Evolutionary conservation across 768 basidiomycete species (phyloP).

Genomic region (Cystofilobasidium capitatum): DNA sequence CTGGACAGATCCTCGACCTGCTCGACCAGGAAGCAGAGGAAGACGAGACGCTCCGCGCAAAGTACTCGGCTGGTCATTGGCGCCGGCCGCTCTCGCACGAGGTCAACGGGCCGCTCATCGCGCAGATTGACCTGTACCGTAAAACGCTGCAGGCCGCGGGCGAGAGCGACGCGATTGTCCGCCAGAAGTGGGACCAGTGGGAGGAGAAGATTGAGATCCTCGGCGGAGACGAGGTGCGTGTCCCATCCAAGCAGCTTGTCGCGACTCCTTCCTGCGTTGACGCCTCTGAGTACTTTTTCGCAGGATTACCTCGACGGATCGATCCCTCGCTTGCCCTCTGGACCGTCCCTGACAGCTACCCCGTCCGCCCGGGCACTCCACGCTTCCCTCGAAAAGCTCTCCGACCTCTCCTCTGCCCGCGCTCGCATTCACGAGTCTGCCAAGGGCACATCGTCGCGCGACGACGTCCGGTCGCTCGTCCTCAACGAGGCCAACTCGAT

Average conservation of each 20-base stretch:
- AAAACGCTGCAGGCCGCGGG: slow-evolving; percentile 61
- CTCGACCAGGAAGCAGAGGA: slow-evolving; percentile 75
- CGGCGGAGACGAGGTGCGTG: slow-evolving; percentile 53
- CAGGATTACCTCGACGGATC: slow-evolving; percentile 39
- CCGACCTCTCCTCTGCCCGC: slow-evolving; percentile 57
- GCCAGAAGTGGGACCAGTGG: slow-evolving; percentile 84
- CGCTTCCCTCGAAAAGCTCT: slow-evolving; percentile 65
- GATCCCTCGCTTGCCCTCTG: slow-evolving; percentile 41
- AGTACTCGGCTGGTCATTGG: slow-evolving; percentile 30
- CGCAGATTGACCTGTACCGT: slow-evolving; percentile 62
- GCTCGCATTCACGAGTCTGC: slow-evolving; percentile 57
- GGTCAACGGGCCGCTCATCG: slow-evolving; percentile 63
- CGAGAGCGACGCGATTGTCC: slow-evolving; percentile 64
- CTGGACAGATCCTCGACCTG: slow-evolving; percentile 68
- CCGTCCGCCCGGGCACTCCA: slow-evolving; percentile 55
- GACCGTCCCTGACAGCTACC: slow-evolving; percentile 34
- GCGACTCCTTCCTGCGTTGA: neutral
- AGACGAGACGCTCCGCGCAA: slow-evolving; percentile 39
- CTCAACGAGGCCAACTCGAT: slow-evolving; percentile 57
- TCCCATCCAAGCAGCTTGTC: neutral
- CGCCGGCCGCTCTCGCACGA: slow-evolving; percentile 61
- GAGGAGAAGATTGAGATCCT: slow-evolving; percentile 60
- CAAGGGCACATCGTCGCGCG: slow-evolving; percentile 51
- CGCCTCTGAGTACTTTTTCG: slow-evolving; percentile 15
- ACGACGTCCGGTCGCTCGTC: slow-evolving; percentile 65